Conservation (phyloP, 75 land plant genomes). For the Ceratopteris richardii region DNA sequence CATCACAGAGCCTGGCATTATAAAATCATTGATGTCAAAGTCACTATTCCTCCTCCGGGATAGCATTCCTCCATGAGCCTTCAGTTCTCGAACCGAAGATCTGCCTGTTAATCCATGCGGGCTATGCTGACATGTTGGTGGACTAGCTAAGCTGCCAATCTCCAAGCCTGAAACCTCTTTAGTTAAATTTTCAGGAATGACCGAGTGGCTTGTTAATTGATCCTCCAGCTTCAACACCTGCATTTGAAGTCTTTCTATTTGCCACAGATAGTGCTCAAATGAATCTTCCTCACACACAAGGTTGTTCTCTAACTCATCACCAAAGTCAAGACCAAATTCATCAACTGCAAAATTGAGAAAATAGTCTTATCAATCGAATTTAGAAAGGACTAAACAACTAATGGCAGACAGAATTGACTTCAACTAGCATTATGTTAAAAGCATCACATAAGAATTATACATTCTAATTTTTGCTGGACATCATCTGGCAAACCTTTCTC, state of each 20-base stretch:
- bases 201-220: conserved; percentile 17
- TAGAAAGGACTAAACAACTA: no score
- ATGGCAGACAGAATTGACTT: no score
- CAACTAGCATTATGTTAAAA: no score
- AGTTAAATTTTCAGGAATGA: neutral
- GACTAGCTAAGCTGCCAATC: neutral
- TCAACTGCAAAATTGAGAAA: conserved; percentile 8
- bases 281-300: conserved; percentile 22
- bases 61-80: neutral
- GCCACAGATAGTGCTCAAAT: conserved; percentile 50
- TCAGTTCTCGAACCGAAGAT: neutral
- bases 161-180: neutral
- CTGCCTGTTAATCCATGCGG: neutral
- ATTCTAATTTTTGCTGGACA: neutral
- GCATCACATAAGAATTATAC: neutral
- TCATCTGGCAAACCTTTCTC: neutral
- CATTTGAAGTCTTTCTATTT: conserved; percentile 50
- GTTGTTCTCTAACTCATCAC: conserved; percentile 2
- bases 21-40: conserved; percentile 26
- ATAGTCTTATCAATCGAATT: neutral
- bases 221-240: conserved; percentile 40
- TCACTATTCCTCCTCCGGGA: conserved; percentile 24
- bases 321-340: conserved; percentile 17
- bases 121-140: neutral
- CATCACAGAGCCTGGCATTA: conserved; percentile 31